A percentile compares a stretch with the other conserved stretches of the same genome.
These are phyloP conservation scores for Veloporphyrellus conicus DNA, from an alignment of 1,284 basidiomycete genomes.

Conservation along the genomic window DNA sequence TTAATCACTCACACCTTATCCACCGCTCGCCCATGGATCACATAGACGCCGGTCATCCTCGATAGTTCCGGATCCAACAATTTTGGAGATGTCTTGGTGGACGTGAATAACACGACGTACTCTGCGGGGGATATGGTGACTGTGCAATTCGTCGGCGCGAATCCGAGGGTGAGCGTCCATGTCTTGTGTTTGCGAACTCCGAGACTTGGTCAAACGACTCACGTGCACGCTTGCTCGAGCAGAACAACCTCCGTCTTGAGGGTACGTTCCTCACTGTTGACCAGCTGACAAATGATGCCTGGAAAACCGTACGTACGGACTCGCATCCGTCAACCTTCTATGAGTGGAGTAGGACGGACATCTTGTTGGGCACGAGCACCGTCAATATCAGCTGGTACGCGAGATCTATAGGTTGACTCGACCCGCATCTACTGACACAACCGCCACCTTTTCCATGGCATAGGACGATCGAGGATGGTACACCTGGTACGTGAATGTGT, in stretches of 20 bases:
- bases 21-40: background rate
- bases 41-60: conserved; percentile 57
- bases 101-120: conserved; percentile 54
- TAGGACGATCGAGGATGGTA: conserved; percentile 64
- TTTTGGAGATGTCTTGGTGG: conserved; percentile 65
- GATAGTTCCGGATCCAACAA: conserved; percentile 54
- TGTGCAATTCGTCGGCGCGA: conserved; percentile 71
- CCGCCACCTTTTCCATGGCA: no score
- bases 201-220: no score
- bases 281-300: conserved; percentile 46
- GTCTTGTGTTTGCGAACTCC: background rate
- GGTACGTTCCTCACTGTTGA: conserved; percentile 71
- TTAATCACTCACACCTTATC: no score
- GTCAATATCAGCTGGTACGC: conserved; percentile 63
- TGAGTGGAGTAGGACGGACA: conserved; percentile 60
- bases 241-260: conserved; percentile 79
- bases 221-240: background rate
- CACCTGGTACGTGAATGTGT: conserved; percentile 44
- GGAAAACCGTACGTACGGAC: conserved; percentile 64
- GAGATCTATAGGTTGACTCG: background rate
- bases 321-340: conserved; percentile 77
- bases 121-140: conserved; percentile 54
- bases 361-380: conserved; percentile 56
- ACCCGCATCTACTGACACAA: no score
- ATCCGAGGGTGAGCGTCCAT: conserved; percentile 58